Evolutionary conservation across 2,329 filamentous ascomycete genomes (phyloP), one percentile per base, ranked within the genome.

Genomic region (Botrytis sinoallii): DNA sequence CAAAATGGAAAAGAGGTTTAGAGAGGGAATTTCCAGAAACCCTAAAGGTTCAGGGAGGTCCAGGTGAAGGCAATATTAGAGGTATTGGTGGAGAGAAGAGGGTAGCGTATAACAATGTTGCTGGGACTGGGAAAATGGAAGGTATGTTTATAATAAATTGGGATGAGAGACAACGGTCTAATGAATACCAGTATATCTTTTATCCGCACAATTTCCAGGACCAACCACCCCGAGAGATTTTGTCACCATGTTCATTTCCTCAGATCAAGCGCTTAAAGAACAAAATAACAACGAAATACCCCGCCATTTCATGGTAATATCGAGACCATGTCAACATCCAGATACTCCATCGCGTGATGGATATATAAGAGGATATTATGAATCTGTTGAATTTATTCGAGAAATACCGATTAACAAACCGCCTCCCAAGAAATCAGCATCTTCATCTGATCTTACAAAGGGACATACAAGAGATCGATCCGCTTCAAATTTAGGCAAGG

Each of bases 141-240:
- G 88, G 89, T 90, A 82, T 48, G 81, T 72, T 22, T 18, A 35
- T 12, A 70, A 77, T 14, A 63, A 42, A 35, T 64, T 38, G 52
- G 61, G 75, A 52, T 1, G 9, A 63, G 1, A 16, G 3, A 32
- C 44, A 4, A 25, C 22, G 71, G 32, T 59, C 32, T 74, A 63
- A 74, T 35, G 40, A 7, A 35, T 81, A 25, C 77, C 81, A 90
- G 93, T 97, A 7, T 97, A 93, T 79, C 91, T 95, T 80, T 87
- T 97, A 1, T 95, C 93, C 35, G 94, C 94, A 4, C 92, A 96
- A 80, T 98, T 98, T 78, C 94, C 95, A 0, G 93, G 93, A 0
- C 95, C 95, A 5, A 96, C 93, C 0, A 90, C 94, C 3, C 92
- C 95, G 0, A 86, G 95, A 82, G 95, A 98, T 80, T 98, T 98